These are phyloP conservation scores for Phialocephala sp. DNA, from an alignment of 2,329 filamentous ascomycete genomes.

Conservation along the genomic window DNA sequence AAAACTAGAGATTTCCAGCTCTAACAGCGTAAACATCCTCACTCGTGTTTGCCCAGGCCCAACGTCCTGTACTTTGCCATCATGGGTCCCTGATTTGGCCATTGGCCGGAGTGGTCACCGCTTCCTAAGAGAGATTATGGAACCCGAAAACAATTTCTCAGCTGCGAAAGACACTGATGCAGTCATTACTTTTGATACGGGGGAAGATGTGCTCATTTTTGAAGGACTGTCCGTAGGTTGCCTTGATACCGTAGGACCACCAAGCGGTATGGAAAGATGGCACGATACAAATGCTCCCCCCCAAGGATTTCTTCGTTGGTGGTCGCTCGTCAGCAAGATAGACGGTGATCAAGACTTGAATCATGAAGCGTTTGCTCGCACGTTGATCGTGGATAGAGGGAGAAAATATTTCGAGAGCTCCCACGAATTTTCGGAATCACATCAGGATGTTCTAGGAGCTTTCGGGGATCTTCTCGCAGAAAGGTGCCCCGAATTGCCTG, in stretches of 20 bases:
- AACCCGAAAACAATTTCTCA: background rate
- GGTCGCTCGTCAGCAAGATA: background rate
- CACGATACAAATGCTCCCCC: background rate
- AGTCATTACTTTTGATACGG: background rate
- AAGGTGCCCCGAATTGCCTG: background rate
- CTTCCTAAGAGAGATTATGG: background rate
- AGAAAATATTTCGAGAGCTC: background rate
- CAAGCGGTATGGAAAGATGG: background rate
- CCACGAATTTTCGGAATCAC: background rate
- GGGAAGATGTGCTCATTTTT: background rate
- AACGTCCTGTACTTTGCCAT: background rate
- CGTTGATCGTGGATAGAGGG: background rate
- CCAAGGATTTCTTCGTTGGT: slow-evolving; percentile 5
- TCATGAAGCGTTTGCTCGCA: slow-evolving; percentile 4
- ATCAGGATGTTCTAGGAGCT: background rate
- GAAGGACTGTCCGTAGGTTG: background rate
- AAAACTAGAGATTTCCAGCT: background rate
- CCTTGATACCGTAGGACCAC: background rate
- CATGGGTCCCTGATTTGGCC: background rate
- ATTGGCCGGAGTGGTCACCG: background rate
- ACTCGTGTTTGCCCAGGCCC: background rate
- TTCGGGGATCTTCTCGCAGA: background rate
- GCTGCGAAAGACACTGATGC: background rate
- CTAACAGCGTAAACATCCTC: background rate
- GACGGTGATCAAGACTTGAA: background rate